Conservation (phyloP, 345 rosid species). For the Arabidopsis arenosa region DNA sequence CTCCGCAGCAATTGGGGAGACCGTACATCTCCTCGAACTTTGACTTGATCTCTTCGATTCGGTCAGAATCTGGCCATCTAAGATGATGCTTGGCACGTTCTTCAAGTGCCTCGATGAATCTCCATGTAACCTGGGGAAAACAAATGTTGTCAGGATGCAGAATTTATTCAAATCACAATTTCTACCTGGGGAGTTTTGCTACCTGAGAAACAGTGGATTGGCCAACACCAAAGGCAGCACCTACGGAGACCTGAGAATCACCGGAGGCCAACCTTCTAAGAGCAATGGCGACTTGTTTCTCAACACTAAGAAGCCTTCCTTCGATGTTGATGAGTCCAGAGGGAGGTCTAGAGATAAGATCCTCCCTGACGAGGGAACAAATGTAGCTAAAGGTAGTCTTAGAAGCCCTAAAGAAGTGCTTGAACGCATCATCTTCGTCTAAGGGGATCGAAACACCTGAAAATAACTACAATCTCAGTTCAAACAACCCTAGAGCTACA, state of each 20-base stretch:
- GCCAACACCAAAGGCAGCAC: slow-evolving; percentile 90
- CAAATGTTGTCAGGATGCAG: slow-evolving; percentile 1
- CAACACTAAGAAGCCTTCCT: slow-evolving; percentile 94
- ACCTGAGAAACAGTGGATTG: slow-evolving; percentile 95
- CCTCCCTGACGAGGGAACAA: slow-evolving; percentile 86
- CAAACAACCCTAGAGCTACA: not conserved
- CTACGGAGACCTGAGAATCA: slow-evolving; percentile 95
- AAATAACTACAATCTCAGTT: slow-evolving; percentile 11
- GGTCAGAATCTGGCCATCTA: slow-evolving; percentile 74
- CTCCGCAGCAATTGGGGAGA: slow-evolving; percentile 93
- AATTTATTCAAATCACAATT: too few relatives aligned
- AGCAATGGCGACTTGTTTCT: slow-evolving; percentile 97
- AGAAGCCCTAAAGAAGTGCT: slow-evolving; percentile 84
- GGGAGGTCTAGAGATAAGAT: slow-evolving; percentile 90
- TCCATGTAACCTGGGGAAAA: slow-evolving; percentile 74
- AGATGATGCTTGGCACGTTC: slow-evolving; percentile 90
- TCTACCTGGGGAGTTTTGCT: too few relatives aligned
- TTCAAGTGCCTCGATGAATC: slow-evolving; percentile 95
- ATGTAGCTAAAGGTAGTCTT: slow-evolving; percentile 85
- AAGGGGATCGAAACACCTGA: slow-evolving; percentile 53
- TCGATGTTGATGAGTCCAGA: slow-evolving; percentile 96
- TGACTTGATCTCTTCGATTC: slow-evolving; percentile 71
- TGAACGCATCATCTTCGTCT: slow-evolving; percentile 87
- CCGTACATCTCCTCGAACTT: slow-evolving; percentile 65
- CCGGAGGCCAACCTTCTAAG: slow-evolving; percentile 89